Percentiles rank a stretch among this genome's conserved stretches.
Conservation (phyloP, 169 alveolate species). For the Cryptosporidium meleagridis region DNA sequence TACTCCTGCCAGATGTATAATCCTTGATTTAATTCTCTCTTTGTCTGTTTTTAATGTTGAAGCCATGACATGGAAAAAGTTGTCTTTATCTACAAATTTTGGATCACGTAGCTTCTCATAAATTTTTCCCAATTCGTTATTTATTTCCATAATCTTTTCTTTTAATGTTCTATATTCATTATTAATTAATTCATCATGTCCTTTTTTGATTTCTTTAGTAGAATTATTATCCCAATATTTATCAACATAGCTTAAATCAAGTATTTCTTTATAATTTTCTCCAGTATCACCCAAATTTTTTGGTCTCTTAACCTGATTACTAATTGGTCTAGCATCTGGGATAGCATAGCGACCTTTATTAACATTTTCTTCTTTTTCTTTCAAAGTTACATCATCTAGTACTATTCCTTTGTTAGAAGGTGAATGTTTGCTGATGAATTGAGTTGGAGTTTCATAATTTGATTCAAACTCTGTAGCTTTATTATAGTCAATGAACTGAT, state of each 20-base stretch:
- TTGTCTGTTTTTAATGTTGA: conserved; percentile 14
- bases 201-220: background rate
- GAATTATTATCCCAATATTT: conserved; percentile 11
- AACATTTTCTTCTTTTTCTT: background rate
- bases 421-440: background rate
- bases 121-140: background rate
- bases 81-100: background rate
- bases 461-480: background rate
- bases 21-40: conserved; percentile 1
- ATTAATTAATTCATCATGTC: background rate
- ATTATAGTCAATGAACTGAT: background rate
- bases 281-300: conserved; percentile 4
- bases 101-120: background rate
- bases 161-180: conserved; percentile 20
- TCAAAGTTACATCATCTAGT: background rate
- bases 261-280: background rate
- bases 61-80: background rate
- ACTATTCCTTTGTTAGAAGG: background rate
- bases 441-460: background rate
- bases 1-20: conserved; percentile 50
- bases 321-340: conserved; percentile 14
- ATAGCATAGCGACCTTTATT: background rate
- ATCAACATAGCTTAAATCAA: conserved; percentile 10
- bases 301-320: conserved; percentile 10
- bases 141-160: conserved; percentile 9